Evolutionary conservation across 768 basidiomycete genomes (phyloP).

Genomic region (Lactarius sanguifluus): DNA sequence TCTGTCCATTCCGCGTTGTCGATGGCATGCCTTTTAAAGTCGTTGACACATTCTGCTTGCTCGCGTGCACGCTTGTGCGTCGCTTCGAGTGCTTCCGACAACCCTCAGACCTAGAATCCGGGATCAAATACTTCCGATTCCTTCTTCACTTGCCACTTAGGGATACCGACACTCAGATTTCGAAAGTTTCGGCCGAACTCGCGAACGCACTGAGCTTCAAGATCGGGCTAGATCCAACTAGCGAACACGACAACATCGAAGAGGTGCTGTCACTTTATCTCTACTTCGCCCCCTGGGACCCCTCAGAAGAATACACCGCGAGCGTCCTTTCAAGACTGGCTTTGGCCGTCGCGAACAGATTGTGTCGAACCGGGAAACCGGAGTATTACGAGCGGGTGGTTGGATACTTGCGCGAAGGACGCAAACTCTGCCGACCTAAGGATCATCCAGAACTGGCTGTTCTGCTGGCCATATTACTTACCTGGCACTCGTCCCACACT

Average conservation of each 20-base stretch:
- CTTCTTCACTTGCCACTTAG: slow-evolving; percentile 6
- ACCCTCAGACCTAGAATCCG: not conserved
- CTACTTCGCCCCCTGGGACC: not conserved
- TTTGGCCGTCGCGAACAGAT: not conserved
- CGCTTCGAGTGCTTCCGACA: not conserved
- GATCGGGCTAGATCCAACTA: not conserved
- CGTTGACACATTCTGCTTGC: not conserved
- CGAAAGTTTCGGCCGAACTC: not conserved
- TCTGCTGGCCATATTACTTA: not conserved
- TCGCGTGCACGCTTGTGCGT: not conserved
- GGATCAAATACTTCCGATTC: slow-evolving; percentile 2
- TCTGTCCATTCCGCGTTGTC: not conserved
- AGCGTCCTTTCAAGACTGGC: slow-evolving; percentile 6
- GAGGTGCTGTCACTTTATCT: slow-evolving; percentile 12
- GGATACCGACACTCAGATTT: not conserved
- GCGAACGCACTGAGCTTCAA: slow-evolving; percentile 4
- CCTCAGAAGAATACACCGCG: not conserved
- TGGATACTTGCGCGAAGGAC: slow-evolving; percentile 1
- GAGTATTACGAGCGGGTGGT: slow-evolving; percentile 2
- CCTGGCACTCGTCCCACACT: not conserved
- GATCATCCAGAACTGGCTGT: slow-evolving; percentile 1
- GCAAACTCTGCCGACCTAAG: slow-evolving; percentile 1
- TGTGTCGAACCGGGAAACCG: not conserved
- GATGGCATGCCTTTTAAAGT: not conserved
- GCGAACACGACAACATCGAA: slow-evolving; percentile 3